Evolutionary conservation across 345 rosid genomes (phyloP), one percentile per base, ranked within the genome.

Genomic region (Eucalyptus cloeziana): DNA sequence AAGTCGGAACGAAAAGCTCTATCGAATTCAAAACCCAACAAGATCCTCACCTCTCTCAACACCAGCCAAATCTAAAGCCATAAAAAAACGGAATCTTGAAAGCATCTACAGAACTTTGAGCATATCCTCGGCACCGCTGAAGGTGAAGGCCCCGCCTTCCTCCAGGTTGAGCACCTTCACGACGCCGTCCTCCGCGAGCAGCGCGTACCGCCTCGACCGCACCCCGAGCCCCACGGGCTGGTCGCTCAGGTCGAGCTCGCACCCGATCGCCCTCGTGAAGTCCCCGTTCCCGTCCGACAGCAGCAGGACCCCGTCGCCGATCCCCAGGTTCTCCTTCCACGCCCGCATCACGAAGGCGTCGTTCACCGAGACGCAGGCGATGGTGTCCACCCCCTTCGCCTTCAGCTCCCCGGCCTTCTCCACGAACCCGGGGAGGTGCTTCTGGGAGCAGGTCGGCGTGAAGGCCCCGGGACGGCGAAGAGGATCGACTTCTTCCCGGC

Each of bases 71-170:
- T n/a, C 33, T n/a, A 64, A 64, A 64, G 54, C 9, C n/a, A 9
- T 3, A n/a, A 44, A 13, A 81, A 24, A 6, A 87, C 0, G 86
- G 30, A 13, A 37, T 8, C 86, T 17, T 51, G 85, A 30, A 86
- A 52, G 80, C 93, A 89, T 94, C 86, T 90, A 97, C 10, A 96
- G 96, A 60, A 88, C 94, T 81, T 95, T 96, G 88, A 97, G 99
- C 91, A 96, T 93, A 86, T 97, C 97, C 90, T 97, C 98, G 40
- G 99, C 99, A 10, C 98, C 91, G 76, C 98, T 95, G 89, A 88
- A 91, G n/a, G 99, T 97, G 86, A 97, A 96, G 58, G 99, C 98
- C 22, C 99, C 99, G 6, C 99, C 99, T 89, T 97, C 98, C 91
- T 97, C 98, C 90, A 96, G 92, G 87, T 96, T 96, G 85, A 95